Evolutionary conservation across 208 protist species (phyloP).

Genomic region (Trichomonas gallinae): DNA sequence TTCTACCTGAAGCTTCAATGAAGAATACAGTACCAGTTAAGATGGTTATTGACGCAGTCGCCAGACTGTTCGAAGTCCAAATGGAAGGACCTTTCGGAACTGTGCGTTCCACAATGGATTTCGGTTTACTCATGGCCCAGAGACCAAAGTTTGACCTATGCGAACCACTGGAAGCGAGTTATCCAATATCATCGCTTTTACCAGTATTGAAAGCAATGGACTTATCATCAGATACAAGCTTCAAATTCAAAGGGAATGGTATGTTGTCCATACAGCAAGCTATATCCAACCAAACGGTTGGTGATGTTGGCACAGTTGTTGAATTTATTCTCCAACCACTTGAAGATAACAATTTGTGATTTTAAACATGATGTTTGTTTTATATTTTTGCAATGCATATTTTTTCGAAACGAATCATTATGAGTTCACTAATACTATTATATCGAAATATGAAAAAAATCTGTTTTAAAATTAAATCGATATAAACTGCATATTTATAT

Average conservation of each 20-base stretch:
- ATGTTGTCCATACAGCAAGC: not conserved
- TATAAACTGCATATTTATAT: not conserved
- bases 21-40: not conserved
- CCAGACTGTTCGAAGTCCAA: not conserved
- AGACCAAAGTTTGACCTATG: not conserved
- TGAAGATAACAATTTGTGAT: not conserved
- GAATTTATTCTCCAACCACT: not conserved
- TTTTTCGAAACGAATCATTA: too few relatives aligned
- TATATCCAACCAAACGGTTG: not conserved
- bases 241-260: not conserved
- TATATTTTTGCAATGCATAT: not conserved
- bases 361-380: not conserved
- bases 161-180: not conserved
- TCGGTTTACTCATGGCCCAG: not conserved
- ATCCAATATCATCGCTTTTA: not conserved
- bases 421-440: not conserved
- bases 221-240: not conserved
- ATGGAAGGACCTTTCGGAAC: not conserved
- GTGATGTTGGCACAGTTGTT: not conserved
- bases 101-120: not conserved
- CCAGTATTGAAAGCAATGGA: not conserved
- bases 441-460: not conserved
- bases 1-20: not conserved
- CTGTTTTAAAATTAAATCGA: not conserved
- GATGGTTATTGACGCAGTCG: not conserved